Base-by-base conservation (phyloP, 352 stramenopile species). In the Globisporangium recalcitrans region DNA sequence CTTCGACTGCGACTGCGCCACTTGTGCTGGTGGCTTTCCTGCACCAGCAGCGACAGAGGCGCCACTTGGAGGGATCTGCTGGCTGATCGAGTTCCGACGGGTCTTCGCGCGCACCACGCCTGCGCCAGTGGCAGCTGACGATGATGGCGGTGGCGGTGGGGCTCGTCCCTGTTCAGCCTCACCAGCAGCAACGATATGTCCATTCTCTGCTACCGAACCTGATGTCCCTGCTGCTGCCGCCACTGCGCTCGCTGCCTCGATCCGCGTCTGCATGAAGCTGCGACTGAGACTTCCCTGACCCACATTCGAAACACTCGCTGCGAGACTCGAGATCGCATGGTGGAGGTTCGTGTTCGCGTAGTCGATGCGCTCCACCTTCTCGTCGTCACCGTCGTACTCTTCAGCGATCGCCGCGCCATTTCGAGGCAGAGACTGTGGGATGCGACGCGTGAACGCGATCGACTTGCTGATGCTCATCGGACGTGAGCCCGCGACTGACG, bases 381-480 rank as follows among this genome's bases (percentile, higher is more conserved):
- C 74, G 29, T 77, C 53, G 1, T 67, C 58, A 8, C 80, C 77
- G 21, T 88, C 76, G 22, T 82, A 57, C 75, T 59, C 31, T 31
- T 59, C 62, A n/a, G 38, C 32, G 9, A 51, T 52, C 13, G 42
- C 21, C 40, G 27, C 21, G 31, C 60, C 31, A 31, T 52, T 53
- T 4, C 52, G 48, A 14, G 62, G 40, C 9, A 52, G 62, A 27
- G 58, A 55, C 13, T 67, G 71, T 19, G 70, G 69, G 14, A 71
- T 62, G 24, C 73, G 74, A 51, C 71, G 73, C 3, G 78, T 78
- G 22, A 91, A 80, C 21, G 82, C 76, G 44, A 94, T 92, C 3
- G 82, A 91, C 62, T 94, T 88, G 62, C 85, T 94, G 32, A 94
- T 64, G 54, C 82, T 94, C 78, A 84, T 91, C 0, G 85, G 81